A percentile compares a stretch with the other conserved stretches of the same genome.
Conservation (phyloP, 2,329 filamentous ascomycete genomes). For the Trichoderma atrobrunneum region DNA sequence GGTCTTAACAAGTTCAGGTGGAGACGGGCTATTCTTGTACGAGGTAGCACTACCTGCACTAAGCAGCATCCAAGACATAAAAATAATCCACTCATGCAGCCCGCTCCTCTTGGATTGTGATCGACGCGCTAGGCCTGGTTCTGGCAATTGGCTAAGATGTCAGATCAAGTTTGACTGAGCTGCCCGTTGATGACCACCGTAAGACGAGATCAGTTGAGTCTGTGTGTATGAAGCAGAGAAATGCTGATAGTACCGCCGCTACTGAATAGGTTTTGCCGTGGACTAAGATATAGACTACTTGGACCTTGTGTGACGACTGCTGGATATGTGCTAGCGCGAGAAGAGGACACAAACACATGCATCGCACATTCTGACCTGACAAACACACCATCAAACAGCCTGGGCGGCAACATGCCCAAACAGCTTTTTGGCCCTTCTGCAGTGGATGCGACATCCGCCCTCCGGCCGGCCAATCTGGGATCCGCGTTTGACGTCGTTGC, state of each 20-base stretch:
- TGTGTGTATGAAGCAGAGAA: not conserved
- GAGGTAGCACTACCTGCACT: not conserved
- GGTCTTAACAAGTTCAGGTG: not conserved
- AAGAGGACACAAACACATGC: not conserved
- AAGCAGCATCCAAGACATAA: not conserved
- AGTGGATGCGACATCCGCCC: slow-evolving; percentile 4
- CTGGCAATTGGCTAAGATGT: slow-evolving; percentile 8
- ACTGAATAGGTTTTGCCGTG: not conserved
- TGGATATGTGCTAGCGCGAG: not conserved
- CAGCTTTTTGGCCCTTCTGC: not conserved
- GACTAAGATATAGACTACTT: not conserved
- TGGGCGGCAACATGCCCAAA: slow-evolving; percentile 15
- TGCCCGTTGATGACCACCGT: slow-evolving; percentile 7
- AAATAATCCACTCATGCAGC: slow-evolving; percentile 18
- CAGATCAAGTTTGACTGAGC: not conserved
- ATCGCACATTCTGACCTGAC: slow-evolving; percentile 1
- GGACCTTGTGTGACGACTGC: not conserved
- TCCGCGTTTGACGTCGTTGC: not conserved
- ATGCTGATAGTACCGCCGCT: not conserved
- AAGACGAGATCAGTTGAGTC: not conserved
- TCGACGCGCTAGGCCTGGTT: slow-evolving; percentile 16
- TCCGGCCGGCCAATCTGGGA: not conserved
- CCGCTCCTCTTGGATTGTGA: slow-evolving; percentile 18
- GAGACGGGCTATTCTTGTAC: slow-evolving; percentile 3
- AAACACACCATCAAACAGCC: slow-evolving; percentile 16